Base-by-base conservation (phyloP, 106 monocot genomes). In the Alisma plantagoaquatica region DNA sequence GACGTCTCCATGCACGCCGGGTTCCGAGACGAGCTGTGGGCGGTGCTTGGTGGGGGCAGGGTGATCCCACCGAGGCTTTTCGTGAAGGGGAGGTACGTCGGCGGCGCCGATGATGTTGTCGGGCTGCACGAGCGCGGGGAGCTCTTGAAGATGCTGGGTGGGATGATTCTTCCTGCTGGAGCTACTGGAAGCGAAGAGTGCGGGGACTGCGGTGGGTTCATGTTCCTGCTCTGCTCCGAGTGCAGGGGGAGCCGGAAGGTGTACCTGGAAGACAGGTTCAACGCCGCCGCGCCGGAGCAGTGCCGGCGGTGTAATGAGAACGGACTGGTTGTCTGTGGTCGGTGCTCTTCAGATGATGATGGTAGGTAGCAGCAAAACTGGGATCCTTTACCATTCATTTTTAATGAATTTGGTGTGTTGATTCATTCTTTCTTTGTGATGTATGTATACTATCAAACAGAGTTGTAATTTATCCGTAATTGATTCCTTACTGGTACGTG, bases 1-100 rank as follows among this genome's bases (percentile, higher is more conserved):
- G 88, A 88, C 35, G 66, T 88, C 1, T 72, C 88, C 4, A 88
- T 83, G 83, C 70, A 88, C 35, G 29, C 56, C 22, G 83, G 69
- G 27, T 83, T 70, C 68, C 62, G 83, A 51, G 88, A 83, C 16
- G 88, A 88, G 69, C 53, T 88, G 24, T 67, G 73, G 73, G 35
- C 43, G 18, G 45, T 71, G 3, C 48, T 73, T 10, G 83, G 67
- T 0, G n/a, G n/a, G n/a, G 47, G 43, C 15, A 30, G 70, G 41
- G 70, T 62, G 4, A 65, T 67, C 0, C 88, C 88, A 6, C 88
- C 88, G 19, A 78, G 79, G 70, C 24, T n/a, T n/a, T n/a, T n/a
- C n/a, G n/a, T n/a, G n/a, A n/a, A n/a, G n/a, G n/a, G n/a, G n/a
- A n/a, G n/a, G 51, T 75, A 76, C 54, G 49, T 88, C 11, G 88